A percentile compares a stretch with the other conserved stretches of the same genome.
phyloP scores from a whole-genome alignment of 2,329 filamentous ascomycete genomes.

The Paraconiothyrium sp. region DNA sequence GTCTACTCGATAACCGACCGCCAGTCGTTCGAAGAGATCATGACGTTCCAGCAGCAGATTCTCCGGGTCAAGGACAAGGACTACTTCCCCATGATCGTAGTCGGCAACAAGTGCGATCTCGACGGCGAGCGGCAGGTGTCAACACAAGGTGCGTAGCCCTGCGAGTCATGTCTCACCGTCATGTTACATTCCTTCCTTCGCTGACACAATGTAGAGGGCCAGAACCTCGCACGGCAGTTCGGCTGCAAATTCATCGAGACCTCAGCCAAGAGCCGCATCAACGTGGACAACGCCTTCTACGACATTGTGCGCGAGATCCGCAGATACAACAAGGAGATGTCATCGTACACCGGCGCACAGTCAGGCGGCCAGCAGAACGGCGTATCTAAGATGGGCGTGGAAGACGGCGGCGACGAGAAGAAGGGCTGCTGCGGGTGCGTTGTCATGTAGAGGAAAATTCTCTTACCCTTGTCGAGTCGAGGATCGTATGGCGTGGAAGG shows the following conservation, averaged over 20 bases:
- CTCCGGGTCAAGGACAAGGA: constrained; percentile 99
- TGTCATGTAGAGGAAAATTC: constrained; percentile 72
- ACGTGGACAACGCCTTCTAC: constrained; percentile 98
- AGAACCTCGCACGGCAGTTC: constrained; percentile 84
- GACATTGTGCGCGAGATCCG: constrained; percentile 98
- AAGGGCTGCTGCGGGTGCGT: constrained; percentile 84
- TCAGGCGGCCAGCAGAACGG: constrained; percentile 67
- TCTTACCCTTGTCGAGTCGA: constrained; percentile 12
- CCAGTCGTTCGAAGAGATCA: constrained; percentile 98
- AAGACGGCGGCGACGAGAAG: constrained; percentile 69
- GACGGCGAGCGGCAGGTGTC: constrained; percentile 91
- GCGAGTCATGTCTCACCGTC: constrained; percentile 19
- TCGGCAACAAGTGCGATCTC: constrained; percentile 99
- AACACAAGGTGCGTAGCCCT: constrained; percentile 76
- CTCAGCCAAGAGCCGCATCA: constrained; percentile 96
- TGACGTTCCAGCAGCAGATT: constrained; percentile 98
- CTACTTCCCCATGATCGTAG: constrained; percentile 99
- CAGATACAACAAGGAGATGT: constrained; percentile 98
- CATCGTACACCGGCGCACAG: constrained; percentile 78
- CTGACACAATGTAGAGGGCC: constrained; percentile 74
- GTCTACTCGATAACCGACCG: constrained; percentile 98
- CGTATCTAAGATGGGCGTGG: constrained; percentile 80
- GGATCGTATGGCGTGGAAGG: constrained; percentile 16
- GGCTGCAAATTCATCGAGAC: constrained; percentile 99
- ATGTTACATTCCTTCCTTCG: constrained; percentile 18